Conservation (phyloP, 208 protist genomes). For the Sergeia podlipaevii region DNA sequence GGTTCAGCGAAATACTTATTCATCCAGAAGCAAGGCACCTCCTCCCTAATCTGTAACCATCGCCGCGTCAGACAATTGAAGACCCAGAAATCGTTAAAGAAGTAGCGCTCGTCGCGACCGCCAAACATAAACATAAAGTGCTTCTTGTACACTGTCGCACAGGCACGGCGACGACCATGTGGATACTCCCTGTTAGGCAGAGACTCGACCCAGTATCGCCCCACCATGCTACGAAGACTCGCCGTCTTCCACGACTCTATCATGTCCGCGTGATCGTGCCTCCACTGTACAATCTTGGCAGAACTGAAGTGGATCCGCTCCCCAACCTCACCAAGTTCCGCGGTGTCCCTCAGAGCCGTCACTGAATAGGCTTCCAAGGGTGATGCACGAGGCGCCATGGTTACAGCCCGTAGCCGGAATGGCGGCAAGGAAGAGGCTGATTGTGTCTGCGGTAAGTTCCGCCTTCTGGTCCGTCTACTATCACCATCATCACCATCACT, state of each 20-base stretch:
- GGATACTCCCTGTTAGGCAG: constrained; percentile 10
- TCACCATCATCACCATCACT: not conserved
- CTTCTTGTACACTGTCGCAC: constrained; percentile 30
- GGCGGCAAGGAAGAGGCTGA: no score
- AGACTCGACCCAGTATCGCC: constrained; percentile 28
- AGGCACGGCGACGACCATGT: constrained; percentile 48
- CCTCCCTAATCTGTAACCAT: constrained; percentile 58
- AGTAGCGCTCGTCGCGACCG: constrained; percentile 40
- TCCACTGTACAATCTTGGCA: not conserved
- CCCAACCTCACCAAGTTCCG: constrained; percentile 9
- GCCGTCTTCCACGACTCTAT: constrained; percentile 12
- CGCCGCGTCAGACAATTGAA: constrained; percentile 43
- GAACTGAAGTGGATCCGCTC: not conserved
- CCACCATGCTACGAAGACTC: constrained; percentile 12
- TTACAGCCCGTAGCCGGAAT: no score
- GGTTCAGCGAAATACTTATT: constrained; percentile 33
- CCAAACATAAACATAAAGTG: constrained; percentile 71
- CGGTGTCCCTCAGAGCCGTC: not conserved
- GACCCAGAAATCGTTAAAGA: constrained; percentile 77
- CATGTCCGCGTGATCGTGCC: constrained; percentile 2
- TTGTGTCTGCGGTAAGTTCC: not conserved
- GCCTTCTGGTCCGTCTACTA: not conserved
- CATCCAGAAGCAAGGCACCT: constrained; percentile 28
- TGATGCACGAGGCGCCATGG: constrained; percentile 3
- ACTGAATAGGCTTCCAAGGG: not conserved